Conservation (phyloP, 2,329 filamentous ascomycete genomes). For the Lasiodiplodia citricola region DNA sequence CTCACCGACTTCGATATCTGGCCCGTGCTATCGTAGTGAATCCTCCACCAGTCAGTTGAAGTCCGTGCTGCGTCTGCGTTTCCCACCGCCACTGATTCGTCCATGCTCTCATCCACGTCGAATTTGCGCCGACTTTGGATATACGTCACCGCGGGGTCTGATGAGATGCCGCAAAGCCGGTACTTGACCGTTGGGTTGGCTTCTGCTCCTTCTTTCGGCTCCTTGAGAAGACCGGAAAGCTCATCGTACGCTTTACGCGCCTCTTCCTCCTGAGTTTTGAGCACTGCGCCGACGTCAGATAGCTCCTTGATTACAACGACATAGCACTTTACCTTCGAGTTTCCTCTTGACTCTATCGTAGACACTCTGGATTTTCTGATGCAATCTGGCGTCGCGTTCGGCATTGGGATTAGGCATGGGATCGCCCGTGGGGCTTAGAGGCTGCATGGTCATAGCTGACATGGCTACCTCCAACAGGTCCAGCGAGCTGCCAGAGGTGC, state of each 20-base stretch:
- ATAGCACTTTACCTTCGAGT: background rate
- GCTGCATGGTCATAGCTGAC: slow-evolving; percentile 37
- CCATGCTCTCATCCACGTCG: background rate
- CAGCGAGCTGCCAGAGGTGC: slow-evolving; percentile 42
- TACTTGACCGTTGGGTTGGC: slow-evolving; percentile 8
- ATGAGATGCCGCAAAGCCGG: slow-evolving; percentile 24
- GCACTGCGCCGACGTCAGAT: background rate
- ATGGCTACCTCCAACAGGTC: slow-evolving; percentile 47
- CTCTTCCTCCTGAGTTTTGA: slow-evolving; percentile 13
- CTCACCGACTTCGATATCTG: slow-evolving; percentile 24
- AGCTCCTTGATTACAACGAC: background rate
- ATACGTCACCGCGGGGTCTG: slow-evolving; percentile 21
- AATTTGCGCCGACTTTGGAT: background rate
- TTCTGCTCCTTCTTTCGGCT: background rate
- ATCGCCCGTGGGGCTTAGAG: slow-evolving; percentile 4
- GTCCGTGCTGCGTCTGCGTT: background rate
- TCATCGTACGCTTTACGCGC: slow-evolving; percentile 16
- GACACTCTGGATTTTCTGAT: slow-evolving; percentile 38
- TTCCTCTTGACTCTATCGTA: slow-evolving; percentile 41
- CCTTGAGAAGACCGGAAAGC: slow-evolving; percentile 24
- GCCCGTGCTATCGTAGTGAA: slow-evolving; percentile 23
- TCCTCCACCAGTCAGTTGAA: slow-evolving; percentile 24
- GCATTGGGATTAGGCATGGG: slow-evolving; percentile 27
- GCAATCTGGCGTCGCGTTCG: slow-evolving; percentile 31
- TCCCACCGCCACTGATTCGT: background rate